Base-by-base conservation (phyloP, 495 filamentous ascomycete genomes). In the Penicillium ochrochloron region DNA sequence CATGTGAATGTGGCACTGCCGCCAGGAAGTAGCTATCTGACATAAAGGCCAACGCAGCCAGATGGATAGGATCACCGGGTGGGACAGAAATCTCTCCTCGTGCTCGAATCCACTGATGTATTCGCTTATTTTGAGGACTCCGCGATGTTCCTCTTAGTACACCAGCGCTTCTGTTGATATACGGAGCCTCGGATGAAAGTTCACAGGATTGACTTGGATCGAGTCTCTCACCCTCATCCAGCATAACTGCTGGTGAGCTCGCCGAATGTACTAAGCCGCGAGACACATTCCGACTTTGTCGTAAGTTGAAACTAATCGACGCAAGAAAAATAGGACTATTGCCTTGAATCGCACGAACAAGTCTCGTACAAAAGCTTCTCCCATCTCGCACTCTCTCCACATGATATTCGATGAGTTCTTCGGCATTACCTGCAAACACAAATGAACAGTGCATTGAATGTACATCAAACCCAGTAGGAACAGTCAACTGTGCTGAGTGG, bases 381-480 rank as follows among this genome's bases (percentile, higher is more conserved):
- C 92, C 92, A 66, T 90, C 87, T 51, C 92, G 87, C 34, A 95
- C 88, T 56, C 86, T 84, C 79, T 95, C 92, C 37, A 96, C 93
- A 70, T 92, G 85, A 69, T 90, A 96, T 57, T 93, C 80, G 66
- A 96, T 88, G n/a, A 93, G 90, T 29, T 92, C 85, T 34, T 86
- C 81, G 5, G 84, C 73, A 70, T 90, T 85, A 41, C 92, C 92
- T 8, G 90, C 90, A 5, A 94, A 86, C 31, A 96, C 85, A 78
- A 96, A 96, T 81, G 93, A 96, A 84, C 92, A 94, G 81, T 96
- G 92, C 89, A 93, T 92, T 70, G 84, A 88, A 78, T 96, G 91
- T 35, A 89, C 81, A 55, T 85, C 77, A 78, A 93, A 93, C 70
- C 87, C 77, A 2, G 73, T 60, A 0, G 86, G 83, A 8, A 96